Conservation (phyloP, 495 filamentous ascomycete genomes). For the Collariella sp. region DNA sequence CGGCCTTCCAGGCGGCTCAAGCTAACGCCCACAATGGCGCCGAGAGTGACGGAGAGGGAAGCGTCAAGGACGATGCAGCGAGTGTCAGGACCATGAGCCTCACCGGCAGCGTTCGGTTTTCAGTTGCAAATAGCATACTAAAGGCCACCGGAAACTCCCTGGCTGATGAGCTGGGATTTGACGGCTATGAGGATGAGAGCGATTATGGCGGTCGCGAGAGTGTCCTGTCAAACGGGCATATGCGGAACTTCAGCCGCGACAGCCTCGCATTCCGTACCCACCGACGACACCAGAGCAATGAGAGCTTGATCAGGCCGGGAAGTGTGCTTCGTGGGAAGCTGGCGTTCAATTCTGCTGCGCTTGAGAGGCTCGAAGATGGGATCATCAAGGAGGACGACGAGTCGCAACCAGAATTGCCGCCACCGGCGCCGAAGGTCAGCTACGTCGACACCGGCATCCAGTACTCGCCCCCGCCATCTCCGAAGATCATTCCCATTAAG, state of each 20-base stretch:
- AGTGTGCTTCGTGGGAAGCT: conserved; percentile 42
- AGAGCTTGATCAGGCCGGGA: conserved; percentile 42
- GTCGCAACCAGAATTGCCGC: conserved; percentile 14
- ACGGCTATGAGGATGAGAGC: conserved; percentile 58
- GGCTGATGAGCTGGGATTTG: conserved; percentile 83
- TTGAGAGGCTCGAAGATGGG: conserved; percentile 42
- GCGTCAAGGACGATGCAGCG: conserved; percentile 54
- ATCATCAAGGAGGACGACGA: conserved; percentile 45
- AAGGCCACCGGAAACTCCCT: conserved; percentile 64
- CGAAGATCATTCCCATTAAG: conserved; percentile 39
- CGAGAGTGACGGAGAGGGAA: conserved; percentile 48
- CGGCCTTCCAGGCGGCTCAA: conserved; percentile 58
- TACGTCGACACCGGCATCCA: conserved; percentile 75
- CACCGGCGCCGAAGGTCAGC: conserved; percentile 16
- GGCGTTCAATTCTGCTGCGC: conserved; percentile 38
- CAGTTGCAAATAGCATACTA: conserved; percentile 47
- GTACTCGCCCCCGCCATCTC: conserved; percentile 73
- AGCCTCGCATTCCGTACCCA: conserved; percentile 36
- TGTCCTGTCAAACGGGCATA: conserved; percentile 22
- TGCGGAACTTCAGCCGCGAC: conserved; percentile 30
- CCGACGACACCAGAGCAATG: conserved; percentile 41
- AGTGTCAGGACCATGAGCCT: conserved; percentile 73
- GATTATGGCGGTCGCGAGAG: conserved; percentile 49
- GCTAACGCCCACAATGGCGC: conserved; percentile 30
- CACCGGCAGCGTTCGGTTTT: conserved; percentile 65